phyloP scores from a whole-genome alignment of 768 basidiomycete genomes.

The Neoboletus brunneissimus region DNA sequence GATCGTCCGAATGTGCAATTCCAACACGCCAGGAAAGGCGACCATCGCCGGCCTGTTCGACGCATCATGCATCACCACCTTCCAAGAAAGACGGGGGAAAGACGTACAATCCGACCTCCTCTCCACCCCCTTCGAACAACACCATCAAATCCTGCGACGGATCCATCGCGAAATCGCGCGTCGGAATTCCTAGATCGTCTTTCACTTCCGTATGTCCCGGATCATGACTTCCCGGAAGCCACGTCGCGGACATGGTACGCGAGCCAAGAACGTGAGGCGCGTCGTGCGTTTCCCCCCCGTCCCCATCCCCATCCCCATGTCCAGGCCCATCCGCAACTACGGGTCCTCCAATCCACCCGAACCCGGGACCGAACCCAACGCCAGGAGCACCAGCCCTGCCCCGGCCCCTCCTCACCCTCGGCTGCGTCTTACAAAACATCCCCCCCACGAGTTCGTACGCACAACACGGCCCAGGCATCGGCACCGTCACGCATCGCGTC shows the following conservation, averaged over 20 bases:
- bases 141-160: slow-evolving; percentile 60
- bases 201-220: slow-evolving; percentile 19
- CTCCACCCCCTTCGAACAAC: slow-evolving; percentile 34
- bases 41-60: slow-evolving; percentile 11
- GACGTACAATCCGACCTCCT: slow-evolving; percentile 15
- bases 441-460: slow-evolving; percentile 65
- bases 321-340: neutral
- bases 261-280: slow-evolving; percentile 9
- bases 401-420: neutral
- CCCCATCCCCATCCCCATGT: neutral
- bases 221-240: slow-evolving; percentile 15
- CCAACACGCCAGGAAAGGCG: slow-evolving; percentile 16
- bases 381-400: neutral
- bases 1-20: slow-evolving; percentile 46
- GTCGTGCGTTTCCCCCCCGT: neutral
- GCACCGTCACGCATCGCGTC: slow-evolving; percentile 21
- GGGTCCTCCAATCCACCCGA: neutral
- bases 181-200: slow-evolving; percentile 39
- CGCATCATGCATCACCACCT: neutral
- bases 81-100: too few species aligned
- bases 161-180: slow-evolving; percentile 63
- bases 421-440: slow-evolving; percentile 46
- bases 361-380: neutral
- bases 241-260: slow-evolving; percentile 23
- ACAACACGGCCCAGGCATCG: slow-evolving; percentile 37